Percentiles rank a stretch among this genome's conserved stretches.
Evolutionary conservation across 1,139 yeast genomes (phyloP).

Genomic region (Cylindricascospora bacillispora): DNA sequence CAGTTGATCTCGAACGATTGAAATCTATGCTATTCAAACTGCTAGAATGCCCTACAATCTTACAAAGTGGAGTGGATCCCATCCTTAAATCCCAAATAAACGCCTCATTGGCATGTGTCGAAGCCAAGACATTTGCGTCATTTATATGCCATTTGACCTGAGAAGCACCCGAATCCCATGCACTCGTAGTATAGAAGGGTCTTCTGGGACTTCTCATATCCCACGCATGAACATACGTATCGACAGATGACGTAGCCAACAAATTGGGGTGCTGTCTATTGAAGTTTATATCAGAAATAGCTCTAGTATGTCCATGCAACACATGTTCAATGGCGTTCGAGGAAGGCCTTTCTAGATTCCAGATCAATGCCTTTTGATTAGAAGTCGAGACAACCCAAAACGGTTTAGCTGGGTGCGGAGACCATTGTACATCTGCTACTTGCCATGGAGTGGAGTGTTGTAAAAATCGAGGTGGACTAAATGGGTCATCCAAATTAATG

Average conservation of each 20-base stretch:
- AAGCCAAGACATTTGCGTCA: conserved; percentile 66
- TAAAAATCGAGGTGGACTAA: conserved; percentile 86
- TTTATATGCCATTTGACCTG: conserved; percentile 88
- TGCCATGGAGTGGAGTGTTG: conserved; percentile 95
- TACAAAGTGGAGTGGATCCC: conserved; percentile 62
- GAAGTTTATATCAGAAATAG: conserved; percentile 90
- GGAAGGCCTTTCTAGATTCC: conserved; percentile 78
- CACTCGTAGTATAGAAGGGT: conserved; percentile 73
- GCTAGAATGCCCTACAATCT: conserved; percentile 61
- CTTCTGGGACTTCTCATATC: conserved; percentile 67
- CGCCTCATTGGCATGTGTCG: conserved; percentile 71
- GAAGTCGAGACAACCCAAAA: conserved; percentile 90
- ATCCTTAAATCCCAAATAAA: conserved; percentile 81
- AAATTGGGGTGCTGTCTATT: conserved; percentile 79
- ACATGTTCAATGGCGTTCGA: conserved; percentile 73
- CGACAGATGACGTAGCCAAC: conserved; percentile 89
- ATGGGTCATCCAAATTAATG: conserved; percentile 91
- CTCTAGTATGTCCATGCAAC: conserved; percentile 79
- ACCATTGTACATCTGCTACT: conserved; percentile 98
- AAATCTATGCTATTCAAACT: conserved; percentile 87
- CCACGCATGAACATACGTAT: conserved; percentile 80
- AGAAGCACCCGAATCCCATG: conserved; percentile 89
- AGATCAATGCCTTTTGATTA: conserved; percentile 85
- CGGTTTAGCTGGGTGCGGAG: conserved; percentile 74
- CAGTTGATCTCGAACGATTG: conserved; percentile 43